These are phyloP conservation scores for Haemoproteus tartakovskyi DNA, from an alignment of 169 alveolate genomes.

Conservation along the genomic window DNA sequence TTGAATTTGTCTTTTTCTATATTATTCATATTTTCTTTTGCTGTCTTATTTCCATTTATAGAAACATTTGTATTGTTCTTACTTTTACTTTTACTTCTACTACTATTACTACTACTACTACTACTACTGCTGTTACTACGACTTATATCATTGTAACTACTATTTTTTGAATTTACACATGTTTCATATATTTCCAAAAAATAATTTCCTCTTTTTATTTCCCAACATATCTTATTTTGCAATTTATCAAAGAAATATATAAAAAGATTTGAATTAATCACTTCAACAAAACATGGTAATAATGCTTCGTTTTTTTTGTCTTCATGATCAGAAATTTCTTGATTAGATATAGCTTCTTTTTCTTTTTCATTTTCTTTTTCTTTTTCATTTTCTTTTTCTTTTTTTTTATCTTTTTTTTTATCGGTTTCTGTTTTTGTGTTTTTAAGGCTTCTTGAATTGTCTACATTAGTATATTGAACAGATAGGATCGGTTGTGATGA, in stretches of 20 bases:
- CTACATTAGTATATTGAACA: not conserved
- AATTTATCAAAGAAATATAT: slow-evolving; percentile 40
- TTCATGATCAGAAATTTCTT: not conserved
- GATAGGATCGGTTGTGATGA: slow-evolving; percentile 7
- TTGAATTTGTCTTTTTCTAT: no score
- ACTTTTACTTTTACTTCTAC: no score
- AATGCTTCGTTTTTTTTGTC: not conserved
- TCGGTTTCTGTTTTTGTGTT: not conserved
- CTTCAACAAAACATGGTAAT: slow-evolving; percentile 55
- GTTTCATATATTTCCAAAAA: slow-evolving; percentile 2
- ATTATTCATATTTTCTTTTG: no score
- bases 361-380: not conserved
- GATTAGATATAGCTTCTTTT: not conserved
- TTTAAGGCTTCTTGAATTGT: not conserved
- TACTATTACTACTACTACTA: no score
- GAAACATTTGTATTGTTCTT: no score
- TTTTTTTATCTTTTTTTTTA: not conserved
- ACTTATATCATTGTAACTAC: no score
- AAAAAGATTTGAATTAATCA: slow-evolving; percentile 24
- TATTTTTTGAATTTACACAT: no score
- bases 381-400: not conserved
- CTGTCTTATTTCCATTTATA: no score
- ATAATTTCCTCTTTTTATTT: slow-evolving; percentile 23
- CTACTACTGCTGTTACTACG: no score
- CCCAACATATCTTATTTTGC: slow-evolving; percentile 55